A percentile compares a stretch with the other conserved stretches of the same genome.
These are phyloP conservation scores for Bombardia bombarda DNA, from an alignment of 495 filamentous ascomycete species.

Conservation along the genomic window DNA sequence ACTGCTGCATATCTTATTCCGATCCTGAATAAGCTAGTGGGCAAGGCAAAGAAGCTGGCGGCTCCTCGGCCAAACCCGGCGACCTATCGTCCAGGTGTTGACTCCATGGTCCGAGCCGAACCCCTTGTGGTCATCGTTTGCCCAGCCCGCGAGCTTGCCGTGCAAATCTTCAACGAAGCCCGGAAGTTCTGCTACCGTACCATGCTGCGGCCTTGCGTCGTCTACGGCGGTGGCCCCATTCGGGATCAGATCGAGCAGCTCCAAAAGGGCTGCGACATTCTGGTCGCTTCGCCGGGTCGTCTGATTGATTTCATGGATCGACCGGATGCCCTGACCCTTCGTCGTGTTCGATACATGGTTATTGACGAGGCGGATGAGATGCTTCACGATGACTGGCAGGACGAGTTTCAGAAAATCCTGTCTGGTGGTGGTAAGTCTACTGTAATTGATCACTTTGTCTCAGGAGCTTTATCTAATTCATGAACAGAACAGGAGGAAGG, in stretches of 20 bases:
- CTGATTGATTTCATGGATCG: conserved; percentile 74
- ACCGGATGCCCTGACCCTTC: conserved; percentile 57
- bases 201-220: conserved; percentile 86
- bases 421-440: conserved; percentile 59
- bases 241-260: conserved; percentile 62
- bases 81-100: conserved; percentile 29
- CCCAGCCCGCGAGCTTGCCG: conserved; percentile 81
- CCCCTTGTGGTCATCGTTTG: conserved; percentile 80
- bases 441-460: background rate
- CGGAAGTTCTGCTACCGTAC: conserved; percentile 87
- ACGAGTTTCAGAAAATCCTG: conserved; percentile 62
- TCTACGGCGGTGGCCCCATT: conserved; percentile 75
- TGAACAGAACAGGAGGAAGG: conserved; percentile 67
- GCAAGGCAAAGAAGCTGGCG: conserved; percentile 78
- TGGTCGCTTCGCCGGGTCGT: conserved; percentile 83
- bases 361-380: conserved; percentile 96
- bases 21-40: conserved; percentile 83
- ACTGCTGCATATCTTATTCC: conserved; percentile 90
- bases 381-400: conserved; percentile 66
- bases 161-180: conserved; percentile 90
- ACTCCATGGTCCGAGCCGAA: conserved; percentile 57
- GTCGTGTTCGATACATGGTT: conserved; percentile 72
- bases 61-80: conserved; percentile 61
- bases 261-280: conserved; percentile 75
- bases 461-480: conserved; percentile 3